Evolutionary conservation across 2,329 filamentous ascomycete genomes (phyloP), one percentile per base, ranked within the genome.

Genomic region (Sarocladium strictum): DNA sequence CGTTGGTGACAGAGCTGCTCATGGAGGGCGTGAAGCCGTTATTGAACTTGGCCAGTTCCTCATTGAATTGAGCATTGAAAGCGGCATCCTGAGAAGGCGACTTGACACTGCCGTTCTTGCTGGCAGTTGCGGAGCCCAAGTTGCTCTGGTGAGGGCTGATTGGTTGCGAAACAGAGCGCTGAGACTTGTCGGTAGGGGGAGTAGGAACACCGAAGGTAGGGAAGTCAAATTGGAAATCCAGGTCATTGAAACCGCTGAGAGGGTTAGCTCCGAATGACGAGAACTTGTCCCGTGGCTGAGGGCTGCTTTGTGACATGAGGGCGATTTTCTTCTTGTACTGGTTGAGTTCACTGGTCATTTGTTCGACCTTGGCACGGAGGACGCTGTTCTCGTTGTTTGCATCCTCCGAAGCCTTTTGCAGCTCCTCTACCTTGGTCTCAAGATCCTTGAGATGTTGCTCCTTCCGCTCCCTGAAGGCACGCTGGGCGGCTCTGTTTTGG

Each of bases 161-260:
- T 7, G 68, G 63, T 27, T 65, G 67, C n/a, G 69, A 67, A 14
- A 59, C 53, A 3, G 62, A 60, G 45, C 61, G 59, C 45, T 64
- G 59, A 19, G 49, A 33, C 55, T 65, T 66, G 56, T 58, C 65
- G 52, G 59, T 57, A 0, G 81, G 79, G 24, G 95, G 79, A 56
- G 85, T 80, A 9, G 47, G 47, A 17, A 51, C 47, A 47, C 94
- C 94, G 64, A 99, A 97, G 66, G 89, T 92, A 60, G 94, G 93
- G 60, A 97, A 97, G 61, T 97, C 93, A 62, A 99, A 97, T 61
- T 93, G 86, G 66, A 97, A 97, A 67, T 87, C 91, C 67, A 88
- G 86, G 58, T 88, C 87, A 63, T 78, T 84, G 54, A 86, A 74
- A 61, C 84, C 86, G 67, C 75, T 81, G 58, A 83, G 67, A 11